These are phyloP conservation scores for Candida sakaeoensis DNA, from an alignment of 805 yeast genomes.

Conservation along the genomic window DNA sequence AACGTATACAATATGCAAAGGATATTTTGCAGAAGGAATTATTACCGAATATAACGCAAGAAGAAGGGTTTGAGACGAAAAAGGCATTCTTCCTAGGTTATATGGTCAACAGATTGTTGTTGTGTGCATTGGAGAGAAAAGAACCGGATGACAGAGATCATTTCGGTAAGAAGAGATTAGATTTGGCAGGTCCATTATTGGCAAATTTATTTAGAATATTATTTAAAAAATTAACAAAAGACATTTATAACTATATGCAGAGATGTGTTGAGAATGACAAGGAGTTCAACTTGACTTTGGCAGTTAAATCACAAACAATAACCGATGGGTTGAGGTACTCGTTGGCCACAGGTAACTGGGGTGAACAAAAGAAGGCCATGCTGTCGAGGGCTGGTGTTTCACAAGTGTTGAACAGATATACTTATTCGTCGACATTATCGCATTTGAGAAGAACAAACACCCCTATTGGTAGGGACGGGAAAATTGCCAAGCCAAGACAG, in stretches of 20 bases:
- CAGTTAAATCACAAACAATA: slow-evolving; percentile 94
- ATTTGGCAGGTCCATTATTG: slow-evolving; percentile 95
- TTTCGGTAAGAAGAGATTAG: slow-evolving; percentile 97
- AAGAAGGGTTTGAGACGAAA: slow-evolving; percentile 94
- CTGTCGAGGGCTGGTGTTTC: slow-evolving; percentile 98
- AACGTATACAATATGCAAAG: slow-evolving; percentile 96
- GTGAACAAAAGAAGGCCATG: slow-evolving; percentile 99
- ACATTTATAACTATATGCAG: slow-evolving; percentile 97
- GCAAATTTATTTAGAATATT: slow-evolving; percentile 93
- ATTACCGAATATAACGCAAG: slow-evolving; percentile 95
- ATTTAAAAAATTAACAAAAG: slow-evolving; percentile 92
- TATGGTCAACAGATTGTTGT: slow-evolving; percentile 91
- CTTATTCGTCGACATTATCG: slow-evolving; percentile 96
- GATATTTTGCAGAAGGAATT: slow-evolving; percentile 95
- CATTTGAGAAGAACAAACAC: slow-evolving; percentile 99
- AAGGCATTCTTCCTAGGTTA: slow-evolving; percentile 97
- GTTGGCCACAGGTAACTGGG: slow-evolving; percentile 99
- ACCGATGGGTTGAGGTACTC: slow-evolving; percentile 97
- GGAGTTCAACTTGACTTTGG: slow-evolving; percentile 93
- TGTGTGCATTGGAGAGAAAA: slow-evolving; percentile 95
- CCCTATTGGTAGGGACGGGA: slow-evolving; percentile 99
- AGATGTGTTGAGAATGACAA: slow-evolving; percentile 97
- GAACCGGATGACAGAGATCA: slow-evolving; percentile 99
- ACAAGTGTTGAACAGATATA: slow-evolving; percentile 95
- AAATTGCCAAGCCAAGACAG: slow-evolving; percentile 97